These are phyloP conservation scores for Arthrobotrys sphaeroides DNA, from an alignment of 2,329 filamentous ascomycete species.

Conservation along the genomic window DNA sequence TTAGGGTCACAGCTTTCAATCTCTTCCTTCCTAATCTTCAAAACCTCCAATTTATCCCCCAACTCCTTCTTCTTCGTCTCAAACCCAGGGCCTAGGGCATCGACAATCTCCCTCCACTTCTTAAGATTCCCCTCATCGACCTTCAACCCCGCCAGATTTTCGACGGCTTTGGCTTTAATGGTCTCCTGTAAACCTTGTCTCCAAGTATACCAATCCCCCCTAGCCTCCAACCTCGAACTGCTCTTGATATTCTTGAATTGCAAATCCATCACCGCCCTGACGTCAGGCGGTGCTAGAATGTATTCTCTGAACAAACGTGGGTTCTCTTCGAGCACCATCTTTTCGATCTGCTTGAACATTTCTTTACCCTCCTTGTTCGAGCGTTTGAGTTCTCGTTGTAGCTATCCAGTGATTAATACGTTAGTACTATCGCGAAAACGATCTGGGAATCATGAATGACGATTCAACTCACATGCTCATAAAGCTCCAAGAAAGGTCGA, in stretches of 20 bases:
- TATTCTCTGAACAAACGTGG: conserved; percentile 93
- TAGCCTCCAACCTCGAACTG: conserved; percentile 86
- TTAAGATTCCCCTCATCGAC: conserved; percentile 74
- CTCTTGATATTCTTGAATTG: conserved; percentile 98
- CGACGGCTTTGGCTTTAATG: conserved; percentile 80
- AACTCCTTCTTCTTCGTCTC: conserved; percentile 71
- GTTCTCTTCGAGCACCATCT: conserved; percentile 87
- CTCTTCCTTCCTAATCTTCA: conserved; percentile 77
- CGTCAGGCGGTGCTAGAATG: conserved; percentile 80
- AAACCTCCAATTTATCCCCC: conserved; percentile 70
- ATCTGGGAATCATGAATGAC: background rate
- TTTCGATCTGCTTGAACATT: conserved; percentile 90
- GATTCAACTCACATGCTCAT: conserved; percentile 76
- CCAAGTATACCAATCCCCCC: conserved; percentile 99
- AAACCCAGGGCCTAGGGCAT: conserved; percentile 73
- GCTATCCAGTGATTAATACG: conserved; percentile 64
- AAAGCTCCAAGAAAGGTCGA: conserved; percentile 90
- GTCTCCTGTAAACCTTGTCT: conserved; percentile 86
- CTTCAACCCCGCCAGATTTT: conserved; percentile 79
- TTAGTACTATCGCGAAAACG: conserved; percentile 9
- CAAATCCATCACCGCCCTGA: conserved; percentile 88
- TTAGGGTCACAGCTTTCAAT: conserved; percentile 81
- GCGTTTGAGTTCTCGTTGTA: conserved; percentile 89
- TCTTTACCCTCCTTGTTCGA: conserved; percentile 93
- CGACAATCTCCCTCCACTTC: conserved; percentile 75